Evolutionary conservation across 176 grass and related monocot species (phyloP).

Genomic region (Rhynchospora breviuscula): DNA sequence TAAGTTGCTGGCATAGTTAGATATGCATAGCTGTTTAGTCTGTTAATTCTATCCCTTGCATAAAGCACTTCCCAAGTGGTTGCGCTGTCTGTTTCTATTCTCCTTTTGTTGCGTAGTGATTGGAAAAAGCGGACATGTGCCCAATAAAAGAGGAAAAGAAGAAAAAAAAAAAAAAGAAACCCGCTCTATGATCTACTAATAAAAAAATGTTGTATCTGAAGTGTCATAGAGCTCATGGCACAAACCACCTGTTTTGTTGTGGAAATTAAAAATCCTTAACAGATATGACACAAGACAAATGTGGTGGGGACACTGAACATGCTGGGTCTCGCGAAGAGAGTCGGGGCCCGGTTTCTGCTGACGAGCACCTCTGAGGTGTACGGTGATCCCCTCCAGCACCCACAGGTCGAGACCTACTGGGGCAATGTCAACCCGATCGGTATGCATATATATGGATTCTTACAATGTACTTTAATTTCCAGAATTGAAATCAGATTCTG

Average conservation of each 20-base stretch:
- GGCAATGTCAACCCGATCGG: conserved; percentile 97
- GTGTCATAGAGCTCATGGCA: not conserved
- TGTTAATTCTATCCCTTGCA: no score
- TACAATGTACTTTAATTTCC: not conserved
- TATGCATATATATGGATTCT: conserved; percentile 26
- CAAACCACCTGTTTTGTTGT: no score
- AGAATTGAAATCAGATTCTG: not conserved
- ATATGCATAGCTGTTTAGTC: no score
- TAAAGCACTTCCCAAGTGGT: no score
- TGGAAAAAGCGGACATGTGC: not conserved
- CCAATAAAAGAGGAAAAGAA: not conserved
- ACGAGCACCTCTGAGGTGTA: conserved; percentile 98
- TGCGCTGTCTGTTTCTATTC: not conserved
- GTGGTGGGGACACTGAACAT: conserved; percentile 93
- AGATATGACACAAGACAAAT: conserved; percentile 76
- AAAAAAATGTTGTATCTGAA: not conserved
- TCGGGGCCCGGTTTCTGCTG: conserved; percentile 78
- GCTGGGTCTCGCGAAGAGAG: conserved; percentile 87
- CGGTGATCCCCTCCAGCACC: conserved; percentile 87
- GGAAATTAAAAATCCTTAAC: conserved; percentile 1
- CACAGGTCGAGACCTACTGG: conserved; percentile 97
- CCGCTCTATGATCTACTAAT: not conserved
- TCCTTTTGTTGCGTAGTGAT: not conserved
- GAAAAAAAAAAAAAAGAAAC: not conserved
- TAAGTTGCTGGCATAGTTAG: no score